Percentiles rank a stretch among this genome's conserved stretches.
Evolutionary conservation across 257 asterid species (phyloP).

Genomic region (Striga asiatica): DNA sequence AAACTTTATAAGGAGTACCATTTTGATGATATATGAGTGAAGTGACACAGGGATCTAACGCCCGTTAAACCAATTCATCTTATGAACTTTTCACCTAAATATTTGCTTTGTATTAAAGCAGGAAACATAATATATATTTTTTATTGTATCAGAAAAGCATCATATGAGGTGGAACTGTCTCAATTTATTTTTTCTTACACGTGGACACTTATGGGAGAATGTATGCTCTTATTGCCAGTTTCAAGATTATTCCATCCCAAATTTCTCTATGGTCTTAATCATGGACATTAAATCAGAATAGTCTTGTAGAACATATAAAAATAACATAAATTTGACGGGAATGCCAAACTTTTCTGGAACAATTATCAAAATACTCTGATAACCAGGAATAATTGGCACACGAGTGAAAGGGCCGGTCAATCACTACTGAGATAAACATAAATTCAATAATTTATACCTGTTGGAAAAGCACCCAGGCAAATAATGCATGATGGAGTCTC

Average conservation of each 20-base stretch:
- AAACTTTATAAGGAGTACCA: slow-evolving; percentile 14
- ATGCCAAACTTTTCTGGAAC: not conserved
- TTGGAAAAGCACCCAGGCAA: slow-evolving; percentile 87
- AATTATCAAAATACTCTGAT: not conserved
- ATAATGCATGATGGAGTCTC: slow-evolving; percentile 63
- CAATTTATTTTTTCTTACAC: not conserved
- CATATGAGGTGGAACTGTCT: not conserved
- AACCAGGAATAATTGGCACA: not conserved
- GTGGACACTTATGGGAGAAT: not conserved
- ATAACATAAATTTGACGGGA: not conserved
- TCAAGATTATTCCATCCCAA: not conserved
- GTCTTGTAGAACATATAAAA: not conserved
- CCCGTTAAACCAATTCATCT: slow-evolving; percentile 10
- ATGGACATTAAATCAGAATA: not conserved
- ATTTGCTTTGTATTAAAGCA: not conserved
- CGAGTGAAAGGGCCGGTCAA: not conserved
- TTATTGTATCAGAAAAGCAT: not conserved
- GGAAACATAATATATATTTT: slow-evolving; percentile 1
- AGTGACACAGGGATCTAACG: not conserved
- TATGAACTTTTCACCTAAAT: not conserved
- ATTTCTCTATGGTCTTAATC: not conserved
- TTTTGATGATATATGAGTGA: slow-evolving; percentile 9
- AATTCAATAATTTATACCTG: slow-evolving; percentile 44
- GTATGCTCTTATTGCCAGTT: slow-evolving; percentile 5
- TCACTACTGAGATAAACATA: not conserved